phyloP scores from a whole-genome alignment of 352 stramenopile genomes.

The Pythium apleroticum region DNA sequence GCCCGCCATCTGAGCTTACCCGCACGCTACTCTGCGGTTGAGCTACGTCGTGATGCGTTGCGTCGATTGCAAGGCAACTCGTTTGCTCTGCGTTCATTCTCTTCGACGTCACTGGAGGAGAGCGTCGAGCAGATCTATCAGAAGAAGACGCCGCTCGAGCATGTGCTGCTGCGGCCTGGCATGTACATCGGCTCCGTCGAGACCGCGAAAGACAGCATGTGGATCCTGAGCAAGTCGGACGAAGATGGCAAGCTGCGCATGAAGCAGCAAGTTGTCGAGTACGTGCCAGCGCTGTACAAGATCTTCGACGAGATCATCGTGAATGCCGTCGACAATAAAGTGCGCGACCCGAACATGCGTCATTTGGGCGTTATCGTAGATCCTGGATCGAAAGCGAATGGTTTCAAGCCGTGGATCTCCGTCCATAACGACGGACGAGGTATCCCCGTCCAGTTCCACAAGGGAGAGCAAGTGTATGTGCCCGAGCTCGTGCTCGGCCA shows the following conservation, averaged over 20 bases:
- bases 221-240: slow-evolving; percentile 56
- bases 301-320: slow-evolving; percentile 99
- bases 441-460: slow-evolving; percentile 97
- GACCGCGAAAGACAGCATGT: slow-evolving; percentile 69
- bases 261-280: slow-evolving; percentile 77
- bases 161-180: slow-evolving; percentile 87
- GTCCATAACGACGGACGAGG: slow-evolving; percentile 98
- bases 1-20: background rate
- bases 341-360: slow-evolving; percentile 75
- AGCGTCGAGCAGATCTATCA: slow-evolving; percentile 86
- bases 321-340: slow-evolving; percentile 97
- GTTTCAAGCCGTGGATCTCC: slow-evolving; percentile 88
- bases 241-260: slow-evolving; percentile 42
- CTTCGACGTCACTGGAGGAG: slow-evolving; percentile 37
- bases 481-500: slow-evolving; percentile 98
- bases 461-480: slow-evolving; percentile 97
- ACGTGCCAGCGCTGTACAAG: slow-evolving; percentile 94
- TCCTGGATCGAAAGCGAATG: slow-evolving; percentile 51
- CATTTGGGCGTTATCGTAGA: slow-evolving; percentile 76
- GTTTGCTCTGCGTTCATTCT: background rate
- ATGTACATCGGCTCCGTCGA: slow-evolving; percentile 93
- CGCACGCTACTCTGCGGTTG: background rate
- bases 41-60: background rate
- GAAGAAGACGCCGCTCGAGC: slow-evolving; percentile 89
- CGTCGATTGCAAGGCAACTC: background rate